Evolutionary conservation across 208 protist species (phyloP), one percentile per base, ranked within the genome.

Genomic region (Trypanosoma caninum): DNA sequence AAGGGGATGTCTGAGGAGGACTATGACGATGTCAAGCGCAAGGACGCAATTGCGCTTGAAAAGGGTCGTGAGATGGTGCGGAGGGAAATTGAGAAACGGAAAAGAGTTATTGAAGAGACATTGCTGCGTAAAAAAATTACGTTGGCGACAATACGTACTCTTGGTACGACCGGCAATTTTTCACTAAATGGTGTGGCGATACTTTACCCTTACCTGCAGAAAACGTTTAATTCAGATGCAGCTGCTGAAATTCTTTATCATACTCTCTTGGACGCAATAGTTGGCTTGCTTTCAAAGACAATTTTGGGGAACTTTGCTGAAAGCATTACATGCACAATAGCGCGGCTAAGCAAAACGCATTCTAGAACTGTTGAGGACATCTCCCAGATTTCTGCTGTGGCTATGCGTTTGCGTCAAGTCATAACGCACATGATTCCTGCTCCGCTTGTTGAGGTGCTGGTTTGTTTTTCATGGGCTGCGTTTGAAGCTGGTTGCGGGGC

Each of bases 1-100:
- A 95, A 95, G 70, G 89, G 89, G 40, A 79, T 88, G 67, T 74
- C 69, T 8, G 89, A 69, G 42, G 89, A 95, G 41, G 89, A 93
- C 66, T 95, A 84, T 65, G 47, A 76, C 18, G 81, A 93, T 55
- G 75, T 89, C 74, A 89, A 91, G 65, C 74, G 77, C 60, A 78
- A 74, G 61, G 86, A 93, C 68, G 84, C 80, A 4, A 50, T 72
- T 14, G 89, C 79, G 22, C 82, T 95, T 57, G 78, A 67, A 31
- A 85, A 87, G 52, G 89, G 83, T 16, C 80, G 84, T 42, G 77
- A 86, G 47, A 65, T 57, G 51, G 71, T 95, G 18, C 77, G 72
- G 9, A 56, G 61, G 16, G 78, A 86, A 35, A 57, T 93, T n/a
- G 71, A 71, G 37, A 85, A 84, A 71, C 84, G 78, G 27, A 70